A percentile compares a stretch with the other conserved stretches of the same genome.
Evolutionary conservation across 2,329 filamentous ascomycete species (phyloP).

Genomic region (Phyllosticta paracitricarpa): DNA sequence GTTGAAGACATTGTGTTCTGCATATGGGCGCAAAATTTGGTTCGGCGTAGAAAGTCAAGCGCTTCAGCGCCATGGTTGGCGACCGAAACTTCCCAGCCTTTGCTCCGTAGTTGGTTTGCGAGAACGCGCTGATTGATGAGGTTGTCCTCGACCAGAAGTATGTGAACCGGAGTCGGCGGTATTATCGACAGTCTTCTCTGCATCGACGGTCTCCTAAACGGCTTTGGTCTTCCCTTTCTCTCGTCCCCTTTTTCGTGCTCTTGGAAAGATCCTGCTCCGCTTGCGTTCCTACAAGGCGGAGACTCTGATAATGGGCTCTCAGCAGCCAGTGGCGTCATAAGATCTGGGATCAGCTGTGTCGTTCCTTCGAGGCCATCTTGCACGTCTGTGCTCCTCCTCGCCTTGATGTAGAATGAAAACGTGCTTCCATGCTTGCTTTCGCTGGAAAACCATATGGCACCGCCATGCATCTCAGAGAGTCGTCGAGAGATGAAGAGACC

Average conservation of each 20-base stretch:
- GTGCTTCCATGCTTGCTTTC: slow-evolving; percentile 27
- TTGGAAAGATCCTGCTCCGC: background rate
- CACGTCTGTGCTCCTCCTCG: slow-evolving; percentile 16
- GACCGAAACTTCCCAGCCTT: slow-evolving; percentile 21
- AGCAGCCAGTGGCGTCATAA: background rate
- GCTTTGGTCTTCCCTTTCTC: background rate
- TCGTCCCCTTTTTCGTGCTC: background rate
- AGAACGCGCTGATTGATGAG: slow-evolving; percentile 28
- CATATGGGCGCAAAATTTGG: slow-evolving; percentile 3
- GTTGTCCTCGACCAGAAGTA: slow-evolving; percentile 29
- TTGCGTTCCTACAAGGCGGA: background rate
- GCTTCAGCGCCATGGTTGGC: slow-evolving; percentile 25
- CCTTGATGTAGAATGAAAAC: slow-evolving; percentile 37
- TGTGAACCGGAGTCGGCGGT: slow-evolving; percentile 9
- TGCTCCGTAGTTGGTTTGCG: slow-evolving; percentile 22
- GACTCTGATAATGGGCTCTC: background rate
- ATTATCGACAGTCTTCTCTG: background rate
- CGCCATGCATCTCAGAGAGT: slow-evolving; percentile 35
- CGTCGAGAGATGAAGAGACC: slow-evolving; percentile 38
- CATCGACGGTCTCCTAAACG: background rate
- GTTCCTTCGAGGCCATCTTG: background rate
- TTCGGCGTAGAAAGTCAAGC: slow-evolving; percentile 19
- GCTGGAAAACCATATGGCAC: slow-evolving; percentile 36
- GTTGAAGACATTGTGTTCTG: background rate
- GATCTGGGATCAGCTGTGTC: background rate